Percentiles rank a stretch among this genome's conserved stretches.
phyloP scores from a whole-genome alignment of 176 grass and related monocot genomes.

The Ananas comosus region DNA sequence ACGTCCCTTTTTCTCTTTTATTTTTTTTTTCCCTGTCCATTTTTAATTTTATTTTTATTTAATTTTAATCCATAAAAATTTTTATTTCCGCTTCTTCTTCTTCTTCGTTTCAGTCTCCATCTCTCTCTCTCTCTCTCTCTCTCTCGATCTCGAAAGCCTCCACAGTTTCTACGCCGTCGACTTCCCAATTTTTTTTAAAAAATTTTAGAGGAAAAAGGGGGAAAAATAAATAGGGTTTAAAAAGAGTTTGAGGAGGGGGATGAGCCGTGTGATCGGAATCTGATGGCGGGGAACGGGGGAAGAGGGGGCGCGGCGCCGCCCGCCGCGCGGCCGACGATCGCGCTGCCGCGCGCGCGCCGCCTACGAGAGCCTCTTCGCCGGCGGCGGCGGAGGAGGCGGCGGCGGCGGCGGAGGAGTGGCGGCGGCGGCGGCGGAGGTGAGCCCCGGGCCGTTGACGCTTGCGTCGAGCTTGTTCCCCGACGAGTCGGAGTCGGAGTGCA shows the following conservation, averaged over 20 bases:
- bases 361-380: constrained; percentile 51
- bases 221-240: neutral
- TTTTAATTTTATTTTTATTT: neutral
- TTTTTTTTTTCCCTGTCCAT: too few relatives aligned
- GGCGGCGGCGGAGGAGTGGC: neutral
- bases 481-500: constrained; percentile 23
- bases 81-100: neutral
- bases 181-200: neutral
- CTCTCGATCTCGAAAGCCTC: neutral
- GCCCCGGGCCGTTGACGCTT: constrained; percentile 84
- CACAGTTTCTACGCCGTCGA: neutral
- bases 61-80: neutral
- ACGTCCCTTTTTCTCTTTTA: too few relatives aligned
- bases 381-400: constrained; percentile 19
- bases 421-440: constrained; percentile 11
- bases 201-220: too few relatives aligned
- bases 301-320: constrained; percentile 8
- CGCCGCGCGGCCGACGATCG: constrained; percentile 38
- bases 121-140: neutral
- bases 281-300: constrained; percentile 27
- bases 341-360: constrained; percentile 54
- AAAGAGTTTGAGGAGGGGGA: neutral
- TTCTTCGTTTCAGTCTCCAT: neutral
- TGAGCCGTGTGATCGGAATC: neutral
- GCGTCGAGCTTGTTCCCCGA: constrained; percentile 72